Percentiles rank a stretch among this genome's conserved stretches.
phyloP scores from a whole-genome alignment of 2,329 filamentous ascomycete species.

The Aspergillus candidus region DNA sequence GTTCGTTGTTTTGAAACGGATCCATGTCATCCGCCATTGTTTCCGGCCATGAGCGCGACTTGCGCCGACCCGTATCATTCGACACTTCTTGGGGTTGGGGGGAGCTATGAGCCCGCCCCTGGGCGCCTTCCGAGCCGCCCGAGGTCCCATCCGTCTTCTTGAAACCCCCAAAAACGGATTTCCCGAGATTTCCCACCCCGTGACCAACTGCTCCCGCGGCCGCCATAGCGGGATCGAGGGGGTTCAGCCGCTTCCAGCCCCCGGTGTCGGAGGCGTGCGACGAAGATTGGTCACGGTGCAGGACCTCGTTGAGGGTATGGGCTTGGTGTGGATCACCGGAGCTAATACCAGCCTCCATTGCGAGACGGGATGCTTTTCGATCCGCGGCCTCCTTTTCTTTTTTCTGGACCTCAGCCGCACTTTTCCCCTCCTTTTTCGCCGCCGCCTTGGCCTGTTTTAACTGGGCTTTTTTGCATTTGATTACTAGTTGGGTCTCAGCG shows the following conservation, averaged over 20 bases:
- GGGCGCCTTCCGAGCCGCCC: constrained; percentile 25
- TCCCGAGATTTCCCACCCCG: constrained; percentile 42
- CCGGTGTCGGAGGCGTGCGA: constrained; percentile 11
- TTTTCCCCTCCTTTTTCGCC: constrained; percentile 53
- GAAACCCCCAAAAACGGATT: constrained; percentile 39
- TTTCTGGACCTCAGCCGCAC: constrained; percentile 29
- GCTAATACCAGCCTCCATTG: constrained; percentile 46
- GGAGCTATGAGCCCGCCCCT: no score
- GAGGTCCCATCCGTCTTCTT: constrained; percentile 35
- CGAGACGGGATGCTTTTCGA: constrained; percentile 41
- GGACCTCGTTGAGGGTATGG: constrained; percentile 44
- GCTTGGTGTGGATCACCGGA: constrained; percentile 54
- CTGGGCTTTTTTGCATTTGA: constrained; percentile 70
- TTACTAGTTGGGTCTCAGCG: constrained; percentile 80
- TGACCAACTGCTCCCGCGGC: constrained; percentile 49
- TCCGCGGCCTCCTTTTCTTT: constrained; percentile 48
- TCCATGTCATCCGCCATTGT: background rate
- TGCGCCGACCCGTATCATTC: no score
- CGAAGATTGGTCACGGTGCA: constrained; percentile 24
- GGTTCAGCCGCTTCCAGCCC: constrained; percentile 18
- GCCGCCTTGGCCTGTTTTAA: constrained; percentile 62
- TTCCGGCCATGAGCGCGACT: no score
- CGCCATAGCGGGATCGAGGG: constrained; percentile 44
- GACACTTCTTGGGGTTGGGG: no score
- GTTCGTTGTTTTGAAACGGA: background rate